phyloP scores from a whole-genome alignment of 768 basidiomycete genomes.

The Tephrocybe sp. region DNA sequence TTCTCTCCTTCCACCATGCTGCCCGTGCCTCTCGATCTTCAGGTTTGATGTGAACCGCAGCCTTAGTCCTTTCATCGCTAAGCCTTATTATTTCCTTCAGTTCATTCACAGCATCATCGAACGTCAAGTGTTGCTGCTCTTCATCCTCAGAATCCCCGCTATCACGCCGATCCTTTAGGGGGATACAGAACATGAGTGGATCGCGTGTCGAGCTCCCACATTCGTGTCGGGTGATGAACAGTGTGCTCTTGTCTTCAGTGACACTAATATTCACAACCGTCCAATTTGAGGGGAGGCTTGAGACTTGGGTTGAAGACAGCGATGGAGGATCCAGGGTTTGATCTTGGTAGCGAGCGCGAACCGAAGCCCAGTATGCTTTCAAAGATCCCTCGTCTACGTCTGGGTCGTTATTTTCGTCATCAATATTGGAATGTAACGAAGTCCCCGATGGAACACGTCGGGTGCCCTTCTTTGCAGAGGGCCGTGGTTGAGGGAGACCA shows the following conservation, averaged over 20 bases:
- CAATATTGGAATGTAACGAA: constrained; percentile 35
- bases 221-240: constrained; percentile 82
- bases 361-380: constrained; percentile 59
- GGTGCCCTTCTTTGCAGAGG: constrained; percentile 14
- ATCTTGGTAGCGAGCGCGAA: constrained; percentile 53
- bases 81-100: constrained; percentile 74
- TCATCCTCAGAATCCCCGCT: constrained; percentile 66
- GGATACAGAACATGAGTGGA: constrained; percentile 85
- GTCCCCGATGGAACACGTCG: constrained; percentile 15
- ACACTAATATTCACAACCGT: constrained; percentile 80
- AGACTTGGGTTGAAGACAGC: constrained; percentile 38
- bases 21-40: constrained; percentile 62
- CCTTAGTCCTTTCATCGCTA: constrained; percentile 64
- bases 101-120: constrained; percentile 70
- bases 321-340: constrained; percentile 37
- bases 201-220: constrained; percentile 35
- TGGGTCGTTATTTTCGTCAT: constrained; percentile 26
- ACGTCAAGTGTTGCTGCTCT: constrained; percentile 68
- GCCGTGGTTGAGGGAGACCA: constrained; percentile 36
- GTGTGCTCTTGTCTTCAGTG: constrained; percentile 76
- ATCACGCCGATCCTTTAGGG: constrained; percentile 79
- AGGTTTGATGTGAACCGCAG: constrained; percentile 66
- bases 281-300: constrained; percentile 72
- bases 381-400: constrained; percentile 27
- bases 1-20: constrained; percentile 86